These are phyloP conservation scores for Cyphellophora europaea DNA, from an alignment of 2,329 filamentous ascomycete genomes.

Conservation along the genomic window DNA sequence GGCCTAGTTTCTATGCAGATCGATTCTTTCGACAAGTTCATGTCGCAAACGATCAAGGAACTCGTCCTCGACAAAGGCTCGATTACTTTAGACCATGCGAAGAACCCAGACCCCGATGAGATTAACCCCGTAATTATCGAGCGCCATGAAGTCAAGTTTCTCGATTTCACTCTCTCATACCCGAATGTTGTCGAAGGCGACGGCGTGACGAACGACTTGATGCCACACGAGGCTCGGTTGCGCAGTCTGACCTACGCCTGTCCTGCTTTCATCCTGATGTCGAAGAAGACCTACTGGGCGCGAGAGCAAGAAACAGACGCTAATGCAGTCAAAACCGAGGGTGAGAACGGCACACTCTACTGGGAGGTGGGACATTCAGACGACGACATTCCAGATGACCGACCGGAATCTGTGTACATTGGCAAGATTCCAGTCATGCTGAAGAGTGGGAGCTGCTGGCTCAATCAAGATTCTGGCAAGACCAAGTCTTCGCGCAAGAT, in stretches of 20 bases:
- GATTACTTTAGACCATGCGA: constrained; percentile 87
- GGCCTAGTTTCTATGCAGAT: constrained; percentile 95
- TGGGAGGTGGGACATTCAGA: constrained; percentile 24
- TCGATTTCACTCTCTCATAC: constrained; percentile 76
- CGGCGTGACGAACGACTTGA: constrained; percentile 72
- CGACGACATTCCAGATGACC: constrained; percentile 45
- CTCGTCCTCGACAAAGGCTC: constrained; percentile 86
- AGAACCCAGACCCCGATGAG: constrained; percentile 65
- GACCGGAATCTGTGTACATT: constrained; percentile 72
- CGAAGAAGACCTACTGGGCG: constrained; percentile 73
- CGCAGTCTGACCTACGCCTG: constrained; percentile 93
- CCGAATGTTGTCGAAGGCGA: constrained; percentile 91
- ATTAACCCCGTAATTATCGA: constrained; percentile 70
- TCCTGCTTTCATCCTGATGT: constrained; percentile 82
- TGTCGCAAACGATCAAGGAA: constrained; percentile 86
- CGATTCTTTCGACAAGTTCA: constrained; percentile 97
- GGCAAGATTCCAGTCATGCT: constrained; percentile 97
- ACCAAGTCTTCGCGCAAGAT: constrained; percentile 42
- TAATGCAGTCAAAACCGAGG: constrained; percentile 47
- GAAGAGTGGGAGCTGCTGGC: constrained; percentile 89
- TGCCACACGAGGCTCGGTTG: constrained; percentile 89
- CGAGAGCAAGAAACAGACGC: constrained; percentile 68
- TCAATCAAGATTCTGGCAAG: constrained; percentile 48
- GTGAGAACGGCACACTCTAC: constrained; percentile 26
- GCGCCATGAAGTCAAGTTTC: constrained; percentile 92